phyloP scores from a whole-genome alignment of 2,329 filamentous ascomycete genomes.

The Achaetomium macrosporum region DNA sequence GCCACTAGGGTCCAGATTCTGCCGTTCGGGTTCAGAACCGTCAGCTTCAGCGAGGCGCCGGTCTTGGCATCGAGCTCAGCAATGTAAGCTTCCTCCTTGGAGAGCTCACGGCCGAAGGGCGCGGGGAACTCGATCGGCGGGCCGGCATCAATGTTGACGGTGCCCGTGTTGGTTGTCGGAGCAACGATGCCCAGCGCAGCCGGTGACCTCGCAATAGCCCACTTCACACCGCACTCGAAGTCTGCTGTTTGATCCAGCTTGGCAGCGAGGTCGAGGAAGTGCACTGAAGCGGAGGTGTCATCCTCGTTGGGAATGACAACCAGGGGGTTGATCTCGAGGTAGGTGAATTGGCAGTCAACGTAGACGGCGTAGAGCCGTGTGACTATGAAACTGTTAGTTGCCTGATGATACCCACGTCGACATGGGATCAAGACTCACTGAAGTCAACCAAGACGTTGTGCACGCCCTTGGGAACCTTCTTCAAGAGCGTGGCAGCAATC shows the following conservation, averaged over 20 bases:
- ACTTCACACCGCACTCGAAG: constrained; percentile 98
- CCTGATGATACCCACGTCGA: background rate
- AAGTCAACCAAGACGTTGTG: constrained; percentile 99
- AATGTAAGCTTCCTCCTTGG: constrained; percentile 99
- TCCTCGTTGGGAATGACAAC: constrained; percentile 95
- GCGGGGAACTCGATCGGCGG: constrained; percentile 99
- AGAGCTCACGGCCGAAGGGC: constrained; percentile 95
- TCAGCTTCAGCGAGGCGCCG: constrained; percentile 96
- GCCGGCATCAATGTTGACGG: constrained; percentile 90
- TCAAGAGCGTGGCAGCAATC: constrained; percentile 78
- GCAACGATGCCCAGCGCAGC: constrained; percentile 75
- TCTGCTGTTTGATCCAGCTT: constrained; percentile 99
- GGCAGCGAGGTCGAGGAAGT: constrained; percentile 97
- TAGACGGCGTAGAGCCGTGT: constrained; percentile 97
- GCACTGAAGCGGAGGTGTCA: constrained; percentile 84
- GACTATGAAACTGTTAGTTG: constrained; percentile 36
- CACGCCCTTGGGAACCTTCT: constrained; percentile 88
- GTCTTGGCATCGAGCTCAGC: constrained; percentile 98
- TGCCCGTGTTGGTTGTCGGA: constrained; percentile 56
- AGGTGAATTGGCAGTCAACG: constrained; percentile 99
- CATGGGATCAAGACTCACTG: constrained; percentile 37
- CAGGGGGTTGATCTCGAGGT: constrained; percentile 99
- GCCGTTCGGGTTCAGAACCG: constrained; percentile 84
- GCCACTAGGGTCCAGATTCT: constrained; percentile 98
- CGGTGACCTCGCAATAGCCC: constrained; percentile 91